phyloP scores from a whole-genome alignment of 2,329 filamentous ascomycete species.

The Setomelanomma holmii region DNA sequence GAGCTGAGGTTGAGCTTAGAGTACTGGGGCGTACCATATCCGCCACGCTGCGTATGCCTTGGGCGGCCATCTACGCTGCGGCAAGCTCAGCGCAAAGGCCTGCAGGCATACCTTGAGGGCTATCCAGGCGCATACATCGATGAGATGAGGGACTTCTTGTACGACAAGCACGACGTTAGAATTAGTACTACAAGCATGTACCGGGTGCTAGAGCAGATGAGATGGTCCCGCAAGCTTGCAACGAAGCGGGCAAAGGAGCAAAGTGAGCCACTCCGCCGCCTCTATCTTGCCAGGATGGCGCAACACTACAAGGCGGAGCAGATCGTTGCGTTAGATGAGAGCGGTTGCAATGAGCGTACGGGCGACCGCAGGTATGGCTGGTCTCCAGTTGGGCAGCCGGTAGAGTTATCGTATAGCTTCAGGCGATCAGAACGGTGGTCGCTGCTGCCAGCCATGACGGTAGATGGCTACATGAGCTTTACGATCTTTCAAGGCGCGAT shows the following conservation, averaged over 20 bases:
- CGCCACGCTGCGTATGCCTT: background rate
- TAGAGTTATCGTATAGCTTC: background rate
- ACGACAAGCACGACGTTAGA: background rate
- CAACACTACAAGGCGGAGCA: constrained; percentile 1
- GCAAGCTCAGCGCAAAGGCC: background rate
- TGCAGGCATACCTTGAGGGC: background rate
- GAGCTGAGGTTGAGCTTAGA: constrained; percentile 2
- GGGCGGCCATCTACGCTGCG: background rate
- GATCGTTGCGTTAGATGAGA: constrained; percentile 7
- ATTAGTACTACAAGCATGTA: background rate
- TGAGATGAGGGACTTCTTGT: background rate
- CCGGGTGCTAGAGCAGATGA: background rate
- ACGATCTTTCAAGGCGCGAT: constrained; percentile 2
- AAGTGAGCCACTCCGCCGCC: constrained; percentile 1
- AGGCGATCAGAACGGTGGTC: background rate
- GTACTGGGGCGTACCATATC: background rate
- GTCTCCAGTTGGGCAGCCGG: background rate
- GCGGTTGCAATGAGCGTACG: constrained; percentile 10
- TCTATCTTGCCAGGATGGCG: background rate
- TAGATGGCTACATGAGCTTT: constrained; percentile 4
- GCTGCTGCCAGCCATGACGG: constrained; percentile 8
- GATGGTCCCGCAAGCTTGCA: background rate
- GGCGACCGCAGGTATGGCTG: constrained; percentile 8
- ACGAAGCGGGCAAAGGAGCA: constrained; percentile 3
- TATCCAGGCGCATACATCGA: background rate